A percentile compares a stretch with the other conserved stretches of the same genome.
Evolutionary conservation across 768 basidiomycete species (phyloP).

Genomic region (Russula sp.): DNA sequence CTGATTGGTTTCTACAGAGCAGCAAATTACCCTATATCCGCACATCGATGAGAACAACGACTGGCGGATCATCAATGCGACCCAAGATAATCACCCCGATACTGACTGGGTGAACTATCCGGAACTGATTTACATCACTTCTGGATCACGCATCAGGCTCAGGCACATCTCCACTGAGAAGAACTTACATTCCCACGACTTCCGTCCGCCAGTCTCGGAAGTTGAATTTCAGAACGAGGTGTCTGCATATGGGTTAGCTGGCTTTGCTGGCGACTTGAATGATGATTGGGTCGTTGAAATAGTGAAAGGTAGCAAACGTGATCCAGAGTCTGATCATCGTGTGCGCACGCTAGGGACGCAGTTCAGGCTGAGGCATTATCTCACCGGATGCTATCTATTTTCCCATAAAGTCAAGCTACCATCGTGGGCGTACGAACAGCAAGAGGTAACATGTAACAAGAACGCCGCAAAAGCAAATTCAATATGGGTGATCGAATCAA

Average conservation of each 20-base stretch:
- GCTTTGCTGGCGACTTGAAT: slow-evolving; percentile 84
- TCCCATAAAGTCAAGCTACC: slow-evolving; percentile 98
- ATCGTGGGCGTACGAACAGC: slow-evolving; percentile 97
- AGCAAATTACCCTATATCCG: slow-evolving; percentile 98
- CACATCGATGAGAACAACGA: slow-evolving; percentile 97
- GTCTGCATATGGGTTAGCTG: slow-evolving; percentile 85
- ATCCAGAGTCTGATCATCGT: slow-evolving; percentile 64
- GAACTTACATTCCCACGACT: slow-evolving; percentile 91
- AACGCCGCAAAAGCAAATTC: slow-evolving; percentile 88
- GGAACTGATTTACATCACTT: slow-evolving; percentile 61
- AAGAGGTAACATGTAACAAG: slow-evolving; percentile 99
- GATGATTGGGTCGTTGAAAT: slow-evolving; percentile 94
- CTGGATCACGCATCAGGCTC: slow-evolving; percentile 72
- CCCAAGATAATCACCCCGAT: slow-evolving; percentile 43
- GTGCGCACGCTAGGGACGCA: slow-evolving; percentile 76
- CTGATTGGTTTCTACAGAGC: slow-evolving; percentile 53
- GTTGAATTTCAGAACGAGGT: slow-evolving; percentile 99
- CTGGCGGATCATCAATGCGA: slow-evolving; percentile 83
- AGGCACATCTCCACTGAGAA: slow-evolving; percentile 79
- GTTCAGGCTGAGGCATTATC: slow-evolving; percentile 78
- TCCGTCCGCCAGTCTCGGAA: slow-evolving; percentile 91
- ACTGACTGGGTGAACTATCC: slow-evolving; percentile 48
- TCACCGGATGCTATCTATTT: slow-evolving; percentile 95
- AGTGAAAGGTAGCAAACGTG: slow-evolving; percentile 59
- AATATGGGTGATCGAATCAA: slow-evolving; percentile 92